These are phyloP conservation scores for Luffa aegyptiaca DNA, from an alignment of 306 rosid species.

Conservation along the genomic window DNA sequence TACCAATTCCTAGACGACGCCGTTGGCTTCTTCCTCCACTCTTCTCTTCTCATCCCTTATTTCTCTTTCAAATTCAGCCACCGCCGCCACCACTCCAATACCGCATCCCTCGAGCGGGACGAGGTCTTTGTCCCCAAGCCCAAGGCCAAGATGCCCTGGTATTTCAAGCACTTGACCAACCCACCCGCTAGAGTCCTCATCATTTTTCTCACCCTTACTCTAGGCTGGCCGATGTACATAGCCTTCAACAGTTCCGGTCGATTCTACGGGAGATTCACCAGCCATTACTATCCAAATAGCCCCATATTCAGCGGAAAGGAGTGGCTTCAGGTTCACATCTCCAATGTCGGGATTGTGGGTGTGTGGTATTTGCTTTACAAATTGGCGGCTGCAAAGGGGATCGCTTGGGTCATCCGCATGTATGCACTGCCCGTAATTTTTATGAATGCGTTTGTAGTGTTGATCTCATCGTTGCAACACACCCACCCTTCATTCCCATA, in stretches of 20 bases:
- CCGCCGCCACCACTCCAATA: conserved; percentile 70
- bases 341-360: conserved; percentile 33
- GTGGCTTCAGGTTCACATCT: conserved; percentile 29
- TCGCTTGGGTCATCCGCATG: conserved; percentile 32
- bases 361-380: conserved; percentile 22
- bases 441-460: conserved; percentile 57
- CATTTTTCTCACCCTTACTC: conserved; percentile 31
- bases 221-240: conserved; percentile 72
- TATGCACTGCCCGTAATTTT: conserved; percentile 45
- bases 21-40: conserved; percentile 51
- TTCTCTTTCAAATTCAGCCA: conserved; percentile 75
- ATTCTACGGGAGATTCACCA: conserved; percentile 36
- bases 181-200: conserved; percentile 33
- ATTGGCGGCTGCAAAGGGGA: conserved; percentile 25
- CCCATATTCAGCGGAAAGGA: conserved; percentile 49
- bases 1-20: conserved; percentile 47
- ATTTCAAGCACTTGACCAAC: conserved; percentile 39
- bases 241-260: conserved; percentile 55
- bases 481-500: conserved; percentile 62
- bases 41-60: conserved; percentile 49
- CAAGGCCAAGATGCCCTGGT: conserved; percentile 32
- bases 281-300: conserved; percentile 59
- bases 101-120: conserved; percentile 51
- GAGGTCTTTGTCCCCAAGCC: conserved; percentile 69
- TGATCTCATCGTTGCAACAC: conserved; percentile 61